phyloP scores from a whole-genome alignment of 257 asterid genomes.

The Penstemon davidsonii region DNA sequence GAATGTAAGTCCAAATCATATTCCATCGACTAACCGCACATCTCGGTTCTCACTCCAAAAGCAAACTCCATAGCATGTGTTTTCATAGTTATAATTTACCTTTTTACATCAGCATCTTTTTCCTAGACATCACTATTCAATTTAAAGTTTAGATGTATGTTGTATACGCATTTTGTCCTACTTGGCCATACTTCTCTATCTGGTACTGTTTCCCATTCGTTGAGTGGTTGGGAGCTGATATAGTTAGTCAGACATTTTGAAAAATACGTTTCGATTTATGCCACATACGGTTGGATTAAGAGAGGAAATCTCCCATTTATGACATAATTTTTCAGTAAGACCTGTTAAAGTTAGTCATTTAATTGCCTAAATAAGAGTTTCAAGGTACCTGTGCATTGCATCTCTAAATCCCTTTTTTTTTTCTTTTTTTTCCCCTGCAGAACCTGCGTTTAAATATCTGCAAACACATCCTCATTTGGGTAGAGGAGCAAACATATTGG shows the following conservation, averaged over 20 bases:
- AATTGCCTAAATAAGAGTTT: background rate
- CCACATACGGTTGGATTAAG: background rate
- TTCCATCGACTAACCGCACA: background rate
- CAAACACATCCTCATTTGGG: constrained; percentile 85
- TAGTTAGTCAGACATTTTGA: background rate
- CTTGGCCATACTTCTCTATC: background rate
- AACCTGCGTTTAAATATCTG: constrained; percentile 59
- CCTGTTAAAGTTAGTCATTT: constrained; percentile 7
- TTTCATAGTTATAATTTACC: background rate
- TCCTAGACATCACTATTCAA: background rate
- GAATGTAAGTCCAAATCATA: constrained; percentile 3
- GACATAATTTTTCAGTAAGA: background rate
- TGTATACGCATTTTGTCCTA: background rate
- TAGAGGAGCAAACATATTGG: constrained; percentile 98
- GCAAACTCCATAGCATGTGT: background rate
- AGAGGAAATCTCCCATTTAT: background rate
- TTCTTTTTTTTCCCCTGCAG: constrained; percentile 37
- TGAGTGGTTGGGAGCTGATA: background rate
- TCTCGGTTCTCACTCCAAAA: background rate
- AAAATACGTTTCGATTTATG: background rate
- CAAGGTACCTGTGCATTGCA: constrained; percentile 19
- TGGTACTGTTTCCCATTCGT: background rate
- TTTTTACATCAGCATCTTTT: background rate
- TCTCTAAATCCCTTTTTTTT: constrained; percentile 21
- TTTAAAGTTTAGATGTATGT: background rate